Evolutionary conservation across 1,284 basidiomycete species (phyloP).

Genomic region (Cutaneotrichosporon mucoides): DNA sequence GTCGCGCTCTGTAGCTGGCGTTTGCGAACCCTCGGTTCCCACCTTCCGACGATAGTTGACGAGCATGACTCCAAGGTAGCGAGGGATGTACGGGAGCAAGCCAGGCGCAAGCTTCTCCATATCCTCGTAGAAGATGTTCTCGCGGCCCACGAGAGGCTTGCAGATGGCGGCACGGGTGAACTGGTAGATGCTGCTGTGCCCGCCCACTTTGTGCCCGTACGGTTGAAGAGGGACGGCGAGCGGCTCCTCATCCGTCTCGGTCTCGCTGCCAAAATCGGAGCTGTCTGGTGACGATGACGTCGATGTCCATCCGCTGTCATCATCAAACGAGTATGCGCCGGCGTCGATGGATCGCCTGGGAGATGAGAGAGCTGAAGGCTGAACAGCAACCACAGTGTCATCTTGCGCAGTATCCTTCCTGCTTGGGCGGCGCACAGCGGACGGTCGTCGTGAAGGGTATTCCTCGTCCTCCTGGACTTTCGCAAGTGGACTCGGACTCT

Average conservation of each 20-base stretch:
- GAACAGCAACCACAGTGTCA: neutral
- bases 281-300: conserved; percentile 7
- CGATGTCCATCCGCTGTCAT: conserved; percentile 14
- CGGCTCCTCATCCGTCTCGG: conserved; percentile 46
- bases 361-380: neutral
- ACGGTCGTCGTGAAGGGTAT: neutral
- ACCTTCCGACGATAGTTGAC: conserved; percentile 76
- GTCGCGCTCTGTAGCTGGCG: conserved; percentile 20
- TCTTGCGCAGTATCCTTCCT: neutral
- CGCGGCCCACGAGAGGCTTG: conserved; percentile 95
- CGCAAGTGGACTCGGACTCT: neutral
- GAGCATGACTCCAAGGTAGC: conserved; percentile 96
- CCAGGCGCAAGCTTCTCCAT: conserved; percentile 90
- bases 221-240: conserved; percentile 94
- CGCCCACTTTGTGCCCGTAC: conserved; percentile 96
- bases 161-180: conserved; percentile 97
- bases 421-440: neutral
- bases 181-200: conserved; percentile 95
- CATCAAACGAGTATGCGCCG: conserved; percentile 1
- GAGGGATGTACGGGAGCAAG: conserved; percentile 85
- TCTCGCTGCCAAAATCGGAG: conserved; percentile 11
- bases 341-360: conserved; percentile 4
- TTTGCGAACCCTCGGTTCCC: conserved; percentile 49
- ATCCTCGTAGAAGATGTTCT: conserved; percentile 97
- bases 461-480: conserved; percentile 10